Base-by-base conservation (phyloP, 441 rosid genomes). In the Aquilaria agallochum region DNA sequence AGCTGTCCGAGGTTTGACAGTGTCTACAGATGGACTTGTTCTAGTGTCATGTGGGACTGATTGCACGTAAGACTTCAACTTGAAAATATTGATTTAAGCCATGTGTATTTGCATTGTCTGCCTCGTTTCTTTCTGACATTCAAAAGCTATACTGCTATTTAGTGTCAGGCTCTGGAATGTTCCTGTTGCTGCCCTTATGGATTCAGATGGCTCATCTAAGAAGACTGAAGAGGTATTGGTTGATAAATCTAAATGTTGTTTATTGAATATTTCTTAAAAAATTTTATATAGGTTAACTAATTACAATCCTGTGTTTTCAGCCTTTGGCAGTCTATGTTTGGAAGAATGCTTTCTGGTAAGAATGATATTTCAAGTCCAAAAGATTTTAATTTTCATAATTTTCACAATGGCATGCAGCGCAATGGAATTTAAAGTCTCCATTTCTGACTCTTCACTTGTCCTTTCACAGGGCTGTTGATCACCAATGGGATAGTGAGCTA, bases 111-210 rank as follows among this genome's bases (percentile, higher is more conserved):
- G n/a, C 1, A 72, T 32, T 27, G 46, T 32, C 50, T 11, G 4
- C 33, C 30, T 46, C 5, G 2, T 27, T 55, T 36, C 47, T 48
- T 55, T 42, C 61, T 59, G 33, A 49, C 13, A 20, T 11, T 30
- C 27, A 2, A 46, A 56, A 40, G 53, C 49, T 62, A 34, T 36
- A 31, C n/a, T 58, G 36, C 63, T 67, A 5, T 72, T 65, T 69
- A 95, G 99, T 73, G 97, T 92, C 67, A 86, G 95, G 80, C 85
- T 95, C 67, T 95, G 97, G 97, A 83, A 74, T 74, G 97, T 95
- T 66, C 95, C 97, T 66, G 82, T 71, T 68, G 87, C 86, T 74
- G 58, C 76, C 14, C 75, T 84, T 55, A 74, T 72, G 65, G 89
- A 81, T 48, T 80, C 86, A 61, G 73, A 65, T 61, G 52, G 31